Evolutionary conservation across 768 basidiomycete genomes (phyloP), one percentile per base, ranked within the genome.

Genomic region (Mycena sanguinolenta): DNA sequence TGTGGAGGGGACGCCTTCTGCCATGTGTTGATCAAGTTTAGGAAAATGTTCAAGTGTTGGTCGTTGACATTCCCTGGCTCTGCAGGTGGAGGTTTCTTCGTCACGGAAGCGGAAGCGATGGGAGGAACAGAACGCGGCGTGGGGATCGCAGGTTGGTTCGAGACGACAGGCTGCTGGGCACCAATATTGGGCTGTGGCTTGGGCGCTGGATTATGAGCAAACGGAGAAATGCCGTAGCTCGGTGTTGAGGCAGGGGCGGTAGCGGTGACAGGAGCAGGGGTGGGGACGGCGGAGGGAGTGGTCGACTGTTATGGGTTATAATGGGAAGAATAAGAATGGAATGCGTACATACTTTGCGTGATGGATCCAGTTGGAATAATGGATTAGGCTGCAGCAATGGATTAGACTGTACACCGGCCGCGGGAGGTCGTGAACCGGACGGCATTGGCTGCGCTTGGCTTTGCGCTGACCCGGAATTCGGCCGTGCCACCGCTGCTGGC

Each of bases 161-260:
- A 36, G 32, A 38, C 6, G 28, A 19, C 25, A 30, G 50, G 57
- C 21, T 55, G 34, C 53, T 49, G 61, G 8, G 13, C 25, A 30
- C 9, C 38, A 25, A 52, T 38, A 23, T 54, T 60, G 13, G 34
- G n/a, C 7, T 38, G 49, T 3, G 30, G 12, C 17, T 28, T 52
- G 1, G 34, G 25, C 46, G 59, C 14, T 14, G 70, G 59, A 53
- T 34, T 57, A 32, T 66, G 64, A 4, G 59, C 70, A 36, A 71
- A 71, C 25, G 70, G 70, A 57, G 70, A 71, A 2, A 66, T 39
- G 14, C 70, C 70, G 36, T 71, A 71, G 54, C 64, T 66, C 21
- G 65, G 64, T 12, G 57, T 58, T 12, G 60, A 32, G 3, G 39
- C 39, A 39, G 39, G 39, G 39, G 39, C 39, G 16, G 39, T 7